A percentile compares a stretch with the other conserved stretches of the same genome.
phyloP scores from a whole-genome alignment of 192 early-diverging fungal species.

The Entomortierella chlamydospora region DNA sequence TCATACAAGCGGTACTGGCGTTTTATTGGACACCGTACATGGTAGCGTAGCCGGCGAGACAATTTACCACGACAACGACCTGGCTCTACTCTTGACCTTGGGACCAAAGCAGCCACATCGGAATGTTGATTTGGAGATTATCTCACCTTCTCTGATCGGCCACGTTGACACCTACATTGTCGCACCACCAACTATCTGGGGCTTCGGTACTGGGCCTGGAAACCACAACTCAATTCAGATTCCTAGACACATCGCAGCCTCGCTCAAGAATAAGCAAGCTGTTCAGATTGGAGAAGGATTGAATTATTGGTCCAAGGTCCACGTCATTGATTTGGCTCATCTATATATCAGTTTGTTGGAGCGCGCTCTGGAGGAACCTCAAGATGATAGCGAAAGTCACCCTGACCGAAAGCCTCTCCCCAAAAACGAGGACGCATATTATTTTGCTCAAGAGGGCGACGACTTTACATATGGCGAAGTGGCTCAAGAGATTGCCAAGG shows the following conservation, averaged over 20 bases:
- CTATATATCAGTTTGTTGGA: conserved; percentile 32
- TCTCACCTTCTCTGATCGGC: conserved; percentile 11
- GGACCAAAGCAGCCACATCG: conserved; percentile 24
- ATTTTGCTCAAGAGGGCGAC: conserved; percentile 29
- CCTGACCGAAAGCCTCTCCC: no score
- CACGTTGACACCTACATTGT: conserved; percentile 47
- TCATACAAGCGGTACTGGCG: conserved; percentile 47
- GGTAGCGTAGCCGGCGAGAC: conserved; percentile 8
- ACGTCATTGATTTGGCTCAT: conserved; percentile 41
- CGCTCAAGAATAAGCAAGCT: conserved; percentile 20
- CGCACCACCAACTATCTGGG: conserved; percentile 34
- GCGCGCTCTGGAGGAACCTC: conserved; percentile 30
- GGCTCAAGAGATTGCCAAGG: conserved; percentile 31
- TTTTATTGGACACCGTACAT: conserved; percentile 21
- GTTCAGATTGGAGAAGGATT: conserved; percentile 27
- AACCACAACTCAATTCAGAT: conserved; percentile 47
- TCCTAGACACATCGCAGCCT: conserved; percentile 7
- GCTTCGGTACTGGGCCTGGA: conserved; percentile 30
- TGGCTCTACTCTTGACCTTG: conserved; percentile 11
- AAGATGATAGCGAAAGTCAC: conserved; percentile 12
- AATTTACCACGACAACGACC: conserved; percentile 38
- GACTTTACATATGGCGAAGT: conserved; percentile 29
- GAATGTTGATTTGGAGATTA: conserved; percentile 28
- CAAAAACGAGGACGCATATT: conserved; percentile 49
- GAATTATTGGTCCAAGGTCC: conserved; percentile 42